Base-by-base conservation (phyloP, 768 basidiomycete species). In the Lactifluus rugatus region DNA sequence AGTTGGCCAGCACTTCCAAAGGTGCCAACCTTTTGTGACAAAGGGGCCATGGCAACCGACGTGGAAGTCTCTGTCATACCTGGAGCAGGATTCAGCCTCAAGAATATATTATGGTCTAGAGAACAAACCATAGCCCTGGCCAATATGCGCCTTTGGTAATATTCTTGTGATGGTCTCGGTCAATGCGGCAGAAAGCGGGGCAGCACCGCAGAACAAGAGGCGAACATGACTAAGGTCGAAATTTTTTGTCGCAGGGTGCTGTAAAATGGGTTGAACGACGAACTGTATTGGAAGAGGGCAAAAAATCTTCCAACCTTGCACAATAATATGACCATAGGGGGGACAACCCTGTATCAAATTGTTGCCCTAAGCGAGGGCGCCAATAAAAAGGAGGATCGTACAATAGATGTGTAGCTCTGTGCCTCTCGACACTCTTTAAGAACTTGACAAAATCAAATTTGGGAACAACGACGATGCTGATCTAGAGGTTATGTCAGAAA, bases 41-140 rank as follows among this genome's bases (percentile, higher is more conserved):
- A 69, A 19, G 80, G 68, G 69, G 77, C 80, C 73, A 83, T 76
- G 19, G 74, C 67, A 11, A 78, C 72, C 2, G 78, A 74, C 0
- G 82, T 82, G 52, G 74, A 74, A 0, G 81, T 77, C 66, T 89
- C 87, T 0, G 87, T 89, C 81, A 85, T 79, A 14, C 87, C 85
- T 87, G 16, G 37, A 25, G 9, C 37, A 42, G 8, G n/a, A 16
- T 5, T 57, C 2, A 36, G 37, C 19, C 3, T 34, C 36, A 5
- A 19, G 21, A 32, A 34, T 5, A 11, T 5, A 50, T 47, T 21
- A 37, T 11, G 2, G 11, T 23, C 6, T 7, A 21, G 39, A 19
- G 37, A 4, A 58, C 69, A 26, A 54, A 79, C 82, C 83, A 54
- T 82, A 84, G 8, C 77, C 79, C 67, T 85, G 83, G 4, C 82